Base-by-base conservation (phyloP, 495 filamentous ascomycete genomes). In the Aspergillus asperescens region DNA sequence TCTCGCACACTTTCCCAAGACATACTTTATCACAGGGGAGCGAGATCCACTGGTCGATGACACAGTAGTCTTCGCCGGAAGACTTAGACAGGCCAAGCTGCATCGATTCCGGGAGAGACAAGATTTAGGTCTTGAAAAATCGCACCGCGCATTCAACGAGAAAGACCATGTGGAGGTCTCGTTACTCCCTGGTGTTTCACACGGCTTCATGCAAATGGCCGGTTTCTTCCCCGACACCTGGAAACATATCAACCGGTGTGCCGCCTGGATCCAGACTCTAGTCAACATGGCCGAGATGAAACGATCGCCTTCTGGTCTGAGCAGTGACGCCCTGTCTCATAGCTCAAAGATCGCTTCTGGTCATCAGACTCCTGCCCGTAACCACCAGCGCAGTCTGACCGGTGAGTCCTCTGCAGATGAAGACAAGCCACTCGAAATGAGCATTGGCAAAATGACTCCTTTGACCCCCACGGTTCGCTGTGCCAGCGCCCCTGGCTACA, bases 1-100 rank as follows among this genome's bases (percentile, higher is more conserved):
- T 3, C 79, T 98, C 3, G 80, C 85, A 24, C 71, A 77, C 4
- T 97, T 97, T 63, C 93, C 93, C 3, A 94, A 92, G 61, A 91
- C 87, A 0, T 95, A 89, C 62, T 88, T 98, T 65, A 73, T 96
- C 3, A 97, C 93, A 0, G 93, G 93, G 47, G 93, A 98, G 66
- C 85, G 92, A 24, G 93, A 98, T 61, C 93, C 93, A 1, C 72
- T 98, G 0, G 92, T 96, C 2, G 93, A 98, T 62, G 93, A 98
- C 68, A 98, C 93, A 0, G 88, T 95, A 2, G 89, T 98, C 51
- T 95, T 98, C 57, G 90, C 91, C 0, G 94, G 94, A 4, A 75
- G 94, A 1, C 67, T 98, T 7, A 77, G 90, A 12, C 81, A 90
- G 37, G 90, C 88, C 5, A 95, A 96, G 59, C 75, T 84, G 5